These are phyloP conservation scores for Sanghuangporus baumii DNA, from an alignment of 1,284 basidiomycete genomes.

Conservation along the genomic window DNA sequence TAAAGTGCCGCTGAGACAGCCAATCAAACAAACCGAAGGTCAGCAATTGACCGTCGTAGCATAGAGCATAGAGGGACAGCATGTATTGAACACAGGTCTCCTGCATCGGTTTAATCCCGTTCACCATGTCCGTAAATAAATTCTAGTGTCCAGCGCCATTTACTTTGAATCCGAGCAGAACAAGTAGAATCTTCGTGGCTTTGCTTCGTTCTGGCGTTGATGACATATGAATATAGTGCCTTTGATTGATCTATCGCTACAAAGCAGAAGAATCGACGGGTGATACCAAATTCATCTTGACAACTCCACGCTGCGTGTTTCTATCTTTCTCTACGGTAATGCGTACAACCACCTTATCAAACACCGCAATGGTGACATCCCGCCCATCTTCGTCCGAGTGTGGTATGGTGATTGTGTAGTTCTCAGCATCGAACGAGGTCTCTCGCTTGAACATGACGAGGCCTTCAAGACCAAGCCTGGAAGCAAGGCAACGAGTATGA, in stretches of 20 bases:
- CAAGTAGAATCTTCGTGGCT: neutral
- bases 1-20: neutral
- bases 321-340: constrained; percentile 93
- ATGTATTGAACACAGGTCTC: neutral
- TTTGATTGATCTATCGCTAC: neutral
- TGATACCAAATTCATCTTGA: constrained; percentile 81
- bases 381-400: constrained; percentile 28
- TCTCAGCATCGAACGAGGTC: constrained; percentile 85
- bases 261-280: constrained; percentile 52
- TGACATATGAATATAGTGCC: neutral
- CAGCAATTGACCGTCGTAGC: neutral
- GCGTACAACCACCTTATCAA: constrained; percentile 88
- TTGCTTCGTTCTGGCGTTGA: neutral
- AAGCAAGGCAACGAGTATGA: neutral
- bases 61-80: no score
- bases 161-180: neutral
- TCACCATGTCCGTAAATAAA: no score
- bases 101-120: no score
- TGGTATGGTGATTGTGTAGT: constrained; percentile 77
- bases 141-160: no score
- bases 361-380: constrained; percentile 72
- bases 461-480: constrained; percentile 88
- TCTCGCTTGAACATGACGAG: constrained; percentile 91
- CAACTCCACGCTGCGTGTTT: constrained; percentile 90
- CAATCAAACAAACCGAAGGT: constrained; percentile 1